These are phyloP conservation scores for Cucurbita pepo DNA, from an alignment of 306 rosid species.

Conservation along the genomic window DNA sequence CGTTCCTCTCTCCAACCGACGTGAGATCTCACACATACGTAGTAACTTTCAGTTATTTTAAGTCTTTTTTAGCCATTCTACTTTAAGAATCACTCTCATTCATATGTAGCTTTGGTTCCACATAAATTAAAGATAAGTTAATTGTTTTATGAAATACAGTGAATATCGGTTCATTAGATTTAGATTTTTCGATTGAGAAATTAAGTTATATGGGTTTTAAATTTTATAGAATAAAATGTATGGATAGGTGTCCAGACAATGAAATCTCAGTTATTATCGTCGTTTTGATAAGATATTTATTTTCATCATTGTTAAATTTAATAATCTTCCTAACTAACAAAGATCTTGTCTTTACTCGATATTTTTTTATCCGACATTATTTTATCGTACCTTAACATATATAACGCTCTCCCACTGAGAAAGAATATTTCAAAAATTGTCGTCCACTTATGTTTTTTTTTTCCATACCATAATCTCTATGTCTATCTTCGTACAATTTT, in stretches of 20 bases:
- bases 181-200: not conserved
- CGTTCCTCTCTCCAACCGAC: too few species aligned
- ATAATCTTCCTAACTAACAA: not conserved
- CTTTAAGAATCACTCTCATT: too few species aligned
- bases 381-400: not conserved
- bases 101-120: too few species aligned
- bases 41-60: too few species aligned
- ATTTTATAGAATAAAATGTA: not conserved
- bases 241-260: not conserved
- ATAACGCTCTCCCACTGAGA: not conserved
- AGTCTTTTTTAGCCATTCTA: too few species aligned
- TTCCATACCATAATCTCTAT: not conserved
- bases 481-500: slow-evolving; percentile 5
- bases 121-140: too few species aligned
- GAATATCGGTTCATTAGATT: too few species aligned
- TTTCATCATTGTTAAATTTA: not conserved
- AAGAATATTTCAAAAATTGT: not conserved
- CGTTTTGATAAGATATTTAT: not conserved
- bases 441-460: not conserved
- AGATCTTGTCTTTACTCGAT: not conserved
- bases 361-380: not conserved
- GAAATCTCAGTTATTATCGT: not conserved
- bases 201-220: too few species aligned
- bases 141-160: too few species aligned
- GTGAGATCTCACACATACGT: too few species aligned